Evolutionary conservation across 306 rosid species (phyloP).

Genomic region (Ziziphus jujuba): DNA sequence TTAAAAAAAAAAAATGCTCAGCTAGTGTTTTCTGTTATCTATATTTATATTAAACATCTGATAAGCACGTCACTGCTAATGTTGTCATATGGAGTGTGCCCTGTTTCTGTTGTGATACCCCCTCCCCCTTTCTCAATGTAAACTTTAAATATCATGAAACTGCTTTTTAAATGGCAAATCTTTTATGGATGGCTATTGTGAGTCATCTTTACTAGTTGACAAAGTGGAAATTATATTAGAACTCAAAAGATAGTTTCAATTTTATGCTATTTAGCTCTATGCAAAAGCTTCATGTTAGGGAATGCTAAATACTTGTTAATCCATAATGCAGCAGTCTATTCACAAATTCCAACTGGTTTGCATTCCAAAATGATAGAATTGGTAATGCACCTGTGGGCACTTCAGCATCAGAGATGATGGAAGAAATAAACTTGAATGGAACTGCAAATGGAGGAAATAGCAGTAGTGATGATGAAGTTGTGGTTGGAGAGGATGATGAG

Average conservation of each 20-base stretch:
- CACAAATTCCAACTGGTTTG: conserved; percentile 98
- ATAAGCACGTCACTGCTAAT: no score
- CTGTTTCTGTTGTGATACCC: no score
- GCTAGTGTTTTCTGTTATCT: no score
- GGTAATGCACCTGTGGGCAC: conserved; percentile 58
- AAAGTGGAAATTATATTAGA: no score
- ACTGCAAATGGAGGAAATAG: conserved; percentile 68
- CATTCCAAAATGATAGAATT: conserved; percentile 87
- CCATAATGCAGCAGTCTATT: conserved; percentile 70
- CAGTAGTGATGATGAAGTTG: conserved; percentile 93
- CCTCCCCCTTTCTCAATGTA: no score
- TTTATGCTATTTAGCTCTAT: neutral
- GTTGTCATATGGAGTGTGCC: no score
- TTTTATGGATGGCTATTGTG: no score
- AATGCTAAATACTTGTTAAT: conserved; percentile 7
- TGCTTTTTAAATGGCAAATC: no score
- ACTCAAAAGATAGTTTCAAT: neutral
- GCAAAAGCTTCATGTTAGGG: neutral
- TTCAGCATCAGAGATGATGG: conserved; percentile 77
- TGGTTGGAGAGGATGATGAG: conserved; percentile 85
- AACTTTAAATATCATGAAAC: no score
- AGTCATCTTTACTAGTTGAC: no score
- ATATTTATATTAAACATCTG: no score
- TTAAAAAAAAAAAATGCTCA: no score
- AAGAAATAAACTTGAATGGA: conserved; percentile 81